phyloP scores from a whole-genome alignment of 305 asterid species.

The Rubia balearica region DNA sequence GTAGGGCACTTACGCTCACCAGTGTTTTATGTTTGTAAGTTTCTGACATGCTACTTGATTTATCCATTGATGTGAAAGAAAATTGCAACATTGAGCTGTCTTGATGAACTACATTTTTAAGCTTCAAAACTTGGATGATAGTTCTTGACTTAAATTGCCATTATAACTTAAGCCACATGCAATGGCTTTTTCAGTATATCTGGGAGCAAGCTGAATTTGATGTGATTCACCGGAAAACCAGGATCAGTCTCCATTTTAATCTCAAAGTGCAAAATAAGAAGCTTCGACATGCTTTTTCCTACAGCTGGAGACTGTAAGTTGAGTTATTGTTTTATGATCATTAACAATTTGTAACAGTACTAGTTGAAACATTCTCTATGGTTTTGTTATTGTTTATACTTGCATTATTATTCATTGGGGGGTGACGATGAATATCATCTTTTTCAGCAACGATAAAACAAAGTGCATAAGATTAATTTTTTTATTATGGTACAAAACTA shows the following conservation, averaged over 20 bases:
- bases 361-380: neutral
- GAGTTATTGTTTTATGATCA: neutral
- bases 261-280: constrained; percentile 61
- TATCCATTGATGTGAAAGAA: neutral
- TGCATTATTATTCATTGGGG: neutral
- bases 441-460: neutral
- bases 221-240: constrained; percentile 76
- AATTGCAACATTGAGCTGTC: neutral
- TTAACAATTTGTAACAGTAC: neutral
- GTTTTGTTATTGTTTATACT: neutral
- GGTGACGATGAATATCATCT: neutral
- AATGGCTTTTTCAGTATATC: constrained; percentile 46
- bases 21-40: neutral
- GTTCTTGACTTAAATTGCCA: neutral
- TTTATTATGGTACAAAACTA: neutral
- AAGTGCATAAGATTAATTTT: neutral
- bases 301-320: constrained; percentile 98
- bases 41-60: neutral
- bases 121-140: neutral
- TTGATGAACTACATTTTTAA: neutral
- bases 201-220: constrained; percentile 98
- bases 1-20: neutral
- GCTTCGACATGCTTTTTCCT: constrained; percentile 85
- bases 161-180: neutral
- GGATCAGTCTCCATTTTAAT: constrained; percentile 91